These are phyloP conservation scores for Yamadazyma kanchanaburiensis DNA, from an alignment of 1,139 yeast species.

Conservation along the genomic window DNA sequence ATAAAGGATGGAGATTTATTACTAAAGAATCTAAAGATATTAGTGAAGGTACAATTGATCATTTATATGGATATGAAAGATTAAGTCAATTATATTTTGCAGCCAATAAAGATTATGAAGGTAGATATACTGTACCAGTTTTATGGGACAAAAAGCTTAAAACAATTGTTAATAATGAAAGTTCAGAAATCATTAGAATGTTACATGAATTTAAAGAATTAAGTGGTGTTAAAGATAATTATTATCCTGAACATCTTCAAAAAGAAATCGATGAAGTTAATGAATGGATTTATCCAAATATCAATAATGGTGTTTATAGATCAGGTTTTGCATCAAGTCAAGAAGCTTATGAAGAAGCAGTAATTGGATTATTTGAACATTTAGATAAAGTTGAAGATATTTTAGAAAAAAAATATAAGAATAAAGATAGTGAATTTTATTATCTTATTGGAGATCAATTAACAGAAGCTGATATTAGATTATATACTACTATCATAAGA, in stretches of 20 bases:
- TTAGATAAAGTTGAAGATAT: constrained; percentile 74
- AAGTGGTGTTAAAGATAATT: constrained; percentile 44
- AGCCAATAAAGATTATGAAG: constrained; percentile 71
- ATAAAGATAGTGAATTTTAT: constrained; percentile 24
- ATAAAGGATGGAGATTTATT: constrained; percentile 80
- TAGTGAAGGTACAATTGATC: constrained; percentile 63
- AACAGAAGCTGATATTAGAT: constrained; percentile 88
- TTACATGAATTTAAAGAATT: constrained; percentile 59
- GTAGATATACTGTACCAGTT: constrained; percentile 89
- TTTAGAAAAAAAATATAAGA: constrained; percentile 39
- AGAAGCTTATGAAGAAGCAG: constrained; percentile 77
- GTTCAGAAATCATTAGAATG: constrained; percentile 84
- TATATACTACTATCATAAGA: constrained; percentile 72
- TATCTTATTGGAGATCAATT: constrained; percentile 63
- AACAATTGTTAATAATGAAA: constrained; percentile 88
- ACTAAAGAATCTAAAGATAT: constrained; percentile 32
- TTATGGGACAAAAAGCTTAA: constrained; percentile 82
- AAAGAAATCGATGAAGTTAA: constrained; percentile 71
- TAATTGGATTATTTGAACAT: constrained; percentile 59
- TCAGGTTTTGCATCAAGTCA: constrained; percentile 86
- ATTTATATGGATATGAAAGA: constrained; percentile 55
- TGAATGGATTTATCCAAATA: constrained; percentile 78
- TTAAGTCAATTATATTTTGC: constrained; percentile 70
- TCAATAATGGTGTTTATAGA: constrained; percentile 94
- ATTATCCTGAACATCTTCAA: constrained; percentile 58